Percentiles rank a stretch among this genome's conserved stretches.
phyloP scores from a whole-genome alignment of 305 asterid genomes.

The Fraxinus paxiana region DNA sequence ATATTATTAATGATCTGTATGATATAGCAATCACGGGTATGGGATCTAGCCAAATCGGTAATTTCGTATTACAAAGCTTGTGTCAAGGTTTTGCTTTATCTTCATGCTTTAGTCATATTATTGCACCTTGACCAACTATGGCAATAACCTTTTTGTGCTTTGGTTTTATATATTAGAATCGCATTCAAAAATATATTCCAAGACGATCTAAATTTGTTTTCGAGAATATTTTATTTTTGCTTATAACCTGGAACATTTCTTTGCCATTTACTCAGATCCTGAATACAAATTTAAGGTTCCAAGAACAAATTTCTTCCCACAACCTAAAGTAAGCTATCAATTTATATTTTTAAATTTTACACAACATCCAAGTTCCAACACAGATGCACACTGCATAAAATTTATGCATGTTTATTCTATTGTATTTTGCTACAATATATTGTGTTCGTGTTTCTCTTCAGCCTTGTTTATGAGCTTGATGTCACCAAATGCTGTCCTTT shows the following conservation, averaged over 20 bases:
- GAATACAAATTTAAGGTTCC: slow-evolving; percentile 72
- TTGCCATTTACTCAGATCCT: slow-evolving; percentile 49
- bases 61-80: not conserved
- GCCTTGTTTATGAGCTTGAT: not conserved
- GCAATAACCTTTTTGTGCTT: not conserved
- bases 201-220: not conserved
- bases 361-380: not conserved
- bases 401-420: not conserved
- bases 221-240: not conserved
- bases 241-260: slow-evolving; percentile 18
- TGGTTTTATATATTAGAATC: not conserved
- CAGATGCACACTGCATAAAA: slow-evolving; percentile 7
- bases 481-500: not conserved
- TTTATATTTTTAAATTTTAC: not conserved
- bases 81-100: not conserved
- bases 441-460: not conserved
- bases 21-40: not conserved
- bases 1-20: not conserved
- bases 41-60: not conserved
- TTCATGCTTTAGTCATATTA: not conserved
- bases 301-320: slow-evolving; percentile 83
- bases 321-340: slow-evolving; percentile 61
- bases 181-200: not conserved
- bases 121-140: not conserved
- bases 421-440: not conserved